These are phyloP conservation scores for Phytophthora colocasiae DNA, from an alignment of 352 stramenopile genomes.

Conservation along the genomic window DNA sequence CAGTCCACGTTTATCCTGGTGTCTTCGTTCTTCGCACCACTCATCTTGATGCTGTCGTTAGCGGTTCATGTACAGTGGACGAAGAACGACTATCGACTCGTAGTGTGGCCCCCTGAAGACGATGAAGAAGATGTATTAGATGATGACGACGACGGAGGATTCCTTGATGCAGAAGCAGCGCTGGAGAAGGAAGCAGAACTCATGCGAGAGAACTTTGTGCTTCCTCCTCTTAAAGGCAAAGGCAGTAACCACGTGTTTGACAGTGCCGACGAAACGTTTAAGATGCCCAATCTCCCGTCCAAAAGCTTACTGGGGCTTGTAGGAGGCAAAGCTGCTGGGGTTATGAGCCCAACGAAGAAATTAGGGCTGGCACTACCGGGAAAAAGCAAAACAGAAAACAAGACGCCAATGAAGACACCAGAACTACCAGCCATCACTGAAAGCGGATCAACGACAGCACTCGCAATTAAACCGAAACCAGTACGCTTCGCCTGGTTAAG, in stretches of 20 bases:
- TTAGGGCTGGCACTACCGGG: conserved; percentile 19
- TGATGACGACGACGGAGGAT: conserved; percentile 67
- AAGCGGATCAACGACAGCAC: conserved; percentile 6
- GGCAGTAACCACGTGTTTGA: conserved; percentile 66
- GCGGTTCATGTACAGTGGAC: conserved; percentile 80
- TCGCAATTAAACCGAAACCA: conserved; percentile 23
- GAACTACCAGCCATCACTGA: conserved; percentile 17
- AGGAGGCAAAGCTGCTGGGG: conserved; percentile 16
- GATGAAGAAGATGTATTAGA: conserved; percentile 82
- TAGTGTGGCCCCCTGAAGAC: conserved; percentile 84
- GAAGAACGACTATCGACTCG: conserved; percentile 86
- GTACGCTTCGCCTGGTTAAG: conserved; percentile 47
- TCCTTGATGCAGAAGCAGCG: conserved; percentile 67
- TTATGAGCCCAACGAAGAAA: conserved; percentile 31
- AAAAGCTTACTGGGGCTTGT: conserved; percentile 46
- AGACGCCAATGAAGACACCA: conserved; percentile 5
- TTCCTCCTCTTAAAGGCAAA: conserved; percentile 75
- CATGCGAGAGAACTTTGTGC: conserved; percentile 80
- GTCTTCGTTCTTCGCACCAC: conserved; percentile 72
- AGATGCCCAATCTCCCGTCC: conserved; percentile 77
- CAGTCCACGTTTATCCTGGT: conserved; percentile 82
- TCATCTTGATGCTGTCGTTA: conserved; percentile 82
- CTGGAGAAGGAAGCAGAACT: conserved; percentile 79
- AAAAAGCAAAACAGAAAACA: conserved; percentile 17
- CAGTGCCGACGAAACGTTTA: conserved; percentile 70